Percentiles rank a stretch among this genome's conserved stretches.
Evolutionary conservation across 78 protist genomes (phyloP).

Genomic region (Isochrysis galbana): DNA sequence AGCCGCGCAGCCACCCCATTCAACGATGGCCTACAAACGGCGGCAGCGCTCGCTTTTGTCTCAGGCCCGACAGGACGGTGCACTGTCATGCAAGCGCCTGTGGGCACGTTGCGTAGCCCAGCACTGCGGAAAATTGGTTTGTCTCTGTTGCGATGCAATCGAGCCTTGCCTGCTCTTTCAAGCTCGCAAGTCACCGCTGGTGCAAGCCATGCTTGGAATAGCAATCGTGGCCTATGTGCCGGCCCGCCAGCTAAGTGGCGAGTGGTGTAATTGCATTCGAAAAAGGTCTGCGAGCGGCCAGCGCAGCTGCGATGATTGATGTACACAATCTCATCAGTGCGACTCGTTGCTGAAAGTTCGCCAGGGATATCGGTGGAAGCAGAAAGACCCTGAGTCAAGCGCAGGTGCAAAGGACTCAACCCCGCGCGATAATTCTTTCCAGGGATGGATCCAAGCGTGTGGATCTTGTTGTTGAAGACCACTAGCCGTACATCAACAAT

Average conservation of each 20-base stretch:
- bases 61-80: not conserved
- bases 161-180: no score
- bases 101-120: no score
- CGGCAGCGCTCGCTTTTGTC: not conserved
- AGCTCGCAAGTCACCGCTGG: no score
- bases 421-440: not conserved
- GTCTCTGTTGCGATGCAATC: no score
- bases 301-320: no score
- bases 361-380: not conserved
- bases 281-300: not conserved
- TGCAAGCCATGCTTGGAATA: not conserved
- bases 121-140: no score
- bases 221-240: not conserved
- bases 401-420: not conserved
- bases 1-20: not conserved
- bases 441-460: not conserved
- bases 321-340: no score
- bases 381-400: not conserved
- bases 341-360: not conserved
- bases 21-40: not conserved
- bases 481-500: not conserved
- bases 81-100: no score
- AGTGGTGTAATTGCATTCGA: not conserved
- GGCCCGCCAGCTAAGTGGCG: not conserved
- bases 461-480: not conserved